Evolutionary conservation across 306 rosid genomes (phyloP).

Genomic region (Cicer bijugum): DNA sequence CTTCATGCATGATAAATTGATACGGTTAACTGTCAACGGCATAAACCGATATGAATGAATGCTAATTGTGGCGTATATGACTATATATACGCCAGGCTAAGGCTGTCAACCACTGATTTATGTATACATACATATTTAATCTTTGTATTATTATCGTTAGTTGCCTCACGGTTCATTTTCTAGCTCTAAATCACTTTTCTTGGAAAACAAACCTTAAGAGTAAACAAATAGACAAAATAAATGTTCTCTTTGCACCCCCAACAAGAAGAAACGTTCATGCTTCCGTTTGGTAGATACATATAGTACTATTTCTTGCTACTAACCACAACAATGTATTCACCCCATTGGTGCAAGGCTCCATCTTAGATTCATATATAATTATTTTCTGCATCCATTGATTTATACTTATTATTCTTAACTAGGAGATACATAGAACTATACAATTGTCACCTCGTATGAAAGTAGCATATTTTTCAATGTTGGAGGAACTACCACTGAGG

Average conservation of each 20-base stretch:
- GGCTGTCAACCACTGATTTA: too few species aligned
- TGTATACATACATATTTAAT: too few species aligned
- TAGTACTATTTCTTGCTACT: not conserved
- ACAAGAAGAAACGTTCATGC: slow-evolving; percentile 23
- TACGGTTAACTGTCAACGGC: not conserved
- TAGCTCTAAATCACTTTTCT: too few species aligned
- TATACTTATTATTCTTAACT: not conserved
- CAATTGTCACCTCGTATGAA: not conserved
- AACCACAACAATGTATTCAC: not conserved
- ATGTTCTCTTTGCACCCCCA: too few species aligned
- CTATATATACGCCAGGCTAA: too few species aligned
- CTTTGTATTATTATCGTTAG: too few species aligned
- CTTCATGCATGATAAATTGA: slow-evolving; percentile 10
- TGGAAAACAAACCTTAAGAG: too few species aligned
- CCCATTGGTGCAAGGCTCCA: slow-evolving; percentile 13
- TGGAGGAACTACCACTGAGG: not conserved
- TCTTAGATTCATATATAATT: not conserved
- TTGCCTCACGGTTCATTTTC: too few species aligned
- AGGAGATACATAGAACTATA: not conserved
- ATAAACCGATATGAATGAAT: slow-evolving; percentile 8
- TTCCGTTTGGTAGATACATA: not conserved
- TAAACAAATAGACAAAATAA: too few species aligned
- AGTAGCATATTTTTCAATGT: not conserved
- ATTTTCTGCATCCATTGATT: slow-evolving; percentile 11
- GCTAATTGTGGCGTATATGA: not conserved